These are phyloP conservation scores for Rhodamnia rubescens DNA, from an alignment of 345 rosid species.

Conservation along the genomic window DNA sequence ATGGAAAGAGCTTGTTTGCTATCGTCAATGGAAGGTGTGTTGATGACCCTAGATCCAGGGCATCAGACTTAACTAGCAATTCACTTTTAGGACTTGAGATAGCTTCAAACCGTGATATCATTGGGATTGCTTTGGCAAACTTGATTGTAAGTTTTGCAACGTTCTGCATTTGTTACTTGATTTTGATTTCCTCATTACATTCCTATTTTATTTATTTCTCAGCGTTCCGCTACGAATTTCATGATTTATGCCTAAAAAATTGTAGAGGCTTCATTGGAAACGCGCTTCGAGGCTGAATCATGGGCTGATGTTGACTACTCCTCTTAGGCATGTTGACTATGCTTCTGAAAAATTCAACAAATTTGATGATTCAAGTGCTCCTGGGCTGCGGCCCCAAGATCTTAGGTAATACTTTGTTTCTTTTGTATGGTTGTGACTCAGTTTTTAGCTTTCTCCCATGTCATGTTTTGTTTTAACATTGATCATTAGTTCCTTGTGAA, in stretches of 20 bases:
- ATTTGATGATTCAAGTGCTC: constrained; percentile 23
- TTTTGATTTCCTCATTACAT: neutral
- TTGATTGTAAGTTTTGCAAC: constrained; percentile 54
- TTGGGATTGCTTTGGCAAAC: constrained; percentile 90
- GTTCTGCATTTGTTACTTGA: neutral
- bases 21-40: constrained; percentile 82
- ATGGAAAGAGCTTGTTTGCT: constrained; percentile 81
- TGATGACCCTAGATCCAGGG: constrained; percentile 81
- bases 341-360: constrained; percentile 24
- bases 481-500: neutral
- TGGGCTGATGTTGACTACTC: constrained; percentile 88
- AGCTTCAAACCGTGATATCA: constrained; percentile 72
- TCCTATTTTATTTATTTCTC: neutral
- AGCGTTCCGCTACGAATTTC: neutral
- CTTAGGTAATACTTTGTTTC: constrained; percentile 43
- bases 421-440: neutral
- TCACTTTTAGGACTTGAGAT: constrained; percentile 76
- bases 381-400: constrained; percentile 64
- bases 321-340: constrained; percentile 46
- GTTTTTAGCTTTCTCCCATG: neutral
- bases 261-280: constrained; percentile 93
- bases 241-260: neutral
- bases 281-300: constrained; percentile 69
- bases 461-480: neutral
- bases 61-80: constrained; percentile 74